phyloP scores from a whole-genome alignment of 495 filamentous ascomycete genomes.

The Glonium stellatum region DNA sequence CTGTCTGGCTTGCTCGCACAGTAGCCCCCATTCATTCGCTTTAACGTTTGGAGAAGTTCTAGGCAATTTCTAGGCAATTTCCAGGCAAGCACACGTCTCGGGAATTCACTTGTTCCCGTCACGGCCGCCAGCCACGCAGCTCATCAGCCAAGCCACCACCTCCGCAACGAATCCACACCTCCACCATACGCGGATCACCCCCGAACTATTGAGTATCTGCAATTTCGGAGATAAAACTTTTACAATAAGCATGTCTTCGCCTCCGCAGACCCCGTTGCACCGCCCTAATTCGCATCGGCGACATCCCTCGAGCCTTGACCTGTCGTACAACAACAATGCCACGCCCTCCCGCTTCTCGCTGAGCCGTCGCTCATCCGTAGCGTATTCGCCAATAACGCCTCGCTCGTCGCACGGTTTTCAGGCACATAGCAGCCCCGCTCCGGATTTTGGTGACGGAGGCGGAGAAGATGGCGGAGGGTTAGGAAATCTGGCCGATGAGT shows the following conservation, averaged over 20 bases:
- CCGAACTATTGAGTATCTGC: background rate
- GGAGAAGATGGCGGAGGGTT: constrained; percentile 49
- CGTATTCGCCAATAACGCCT: constrained; percentile 53
- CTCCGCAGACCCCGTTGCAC: constrained; percentile 59
- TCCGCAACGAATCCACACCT: background rate
- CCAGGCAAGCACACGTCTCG: background rate
- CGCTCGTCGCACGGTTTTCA: constrained; percentile 42
- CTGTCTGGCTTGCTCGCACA: background rate
- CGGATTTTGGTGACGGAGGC: constrained; percentile 32
- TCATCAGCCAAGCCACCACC: background rate
- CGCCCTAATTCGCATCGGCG: constrained; percentile 42
- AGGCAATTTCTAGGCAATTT: background rate
- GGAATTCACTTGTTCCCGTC: background rate
- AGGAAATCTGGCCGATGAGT: constrained; percentile 78
- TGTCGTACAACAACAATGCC: constrained; percentile 34
- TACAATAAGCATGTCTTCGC: constrained; percentile 43
- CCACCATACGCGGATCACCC: background rate
- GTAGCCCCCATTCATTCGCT: no score
- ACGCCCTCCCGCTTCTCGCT: constrained; percentile 42
- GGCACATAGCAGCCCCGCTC: constrained; percentile 37
- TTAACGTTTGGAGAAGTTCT: background rate
- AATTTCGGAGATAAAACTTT: background rate
- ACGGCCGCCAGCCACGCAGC: background rate
- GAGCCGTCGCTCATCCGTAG: constrained; percentile 28
- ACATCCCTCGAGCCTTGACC: constrained; percentile 56